Evolutionary conservation across 768 basidiomycete species (phyloP), one percentile per base, ranked within the genome.

Genomic region (Podaxis mareebaensis): DNA sequence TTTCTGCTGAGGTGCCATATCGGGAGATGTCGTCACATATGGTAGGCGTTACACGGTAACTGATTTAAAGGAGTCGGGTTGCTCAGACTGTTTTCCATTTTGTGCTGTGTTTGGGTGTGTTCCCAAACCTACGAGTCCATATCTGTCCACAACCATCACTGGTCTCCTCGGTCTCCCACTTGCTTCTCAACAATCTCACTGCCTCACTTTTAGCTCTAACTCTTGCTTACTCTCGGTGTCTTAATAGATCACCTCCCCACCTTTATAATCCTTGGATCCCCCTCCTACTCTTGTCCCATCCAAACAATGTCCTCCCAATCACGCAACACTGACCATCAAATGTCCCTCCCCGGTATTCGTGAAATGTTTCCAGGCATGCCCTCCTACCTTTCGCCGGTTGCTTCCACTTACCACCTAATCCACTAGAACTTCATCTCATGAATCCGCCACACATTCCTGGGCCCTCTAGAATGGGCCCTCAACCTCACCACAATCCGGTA

Each of bases 281-380:
- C 42, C 17, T 24, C 56, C 15, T 52, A 56, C 58, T 40, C 44
- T 36, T n/a, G 5, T 51, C 40, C 48, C 36, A 28, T 40, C 33
- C 30, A 17, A 38, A 11, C 53, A 51, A 63, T 63, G 61, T 51
- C 61, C 10, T 51, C 61, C 60, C 56, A 49, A 10, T 46, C 63
- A 28, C 44, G 54, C 63, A 58, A 26, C 54, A 39, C 54, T 44
- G 55, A 61, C 52, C 66, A 33, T 30, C 48, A 63, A 13, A 51
- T 24, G 42, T 74, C 78, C 1, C 73, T 85, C 28, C 84, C 84
- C 26, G 81, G 81, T 67, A 84, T 84, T 38, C 76, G 79, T 22
- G 82, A 85, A 64, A 82, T 85, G 77, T 86, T 85, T 64, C 84
- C 84, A 52, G 83, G 84, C 81, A 66, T 48, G 74, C 61, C 12